A percentile compares a stretch with the other conserved stretches of the same genome.
phyloP scores from a whole-genome alignment of 805 yeast species.

The Starmerella gropengiesseri region DNA sequence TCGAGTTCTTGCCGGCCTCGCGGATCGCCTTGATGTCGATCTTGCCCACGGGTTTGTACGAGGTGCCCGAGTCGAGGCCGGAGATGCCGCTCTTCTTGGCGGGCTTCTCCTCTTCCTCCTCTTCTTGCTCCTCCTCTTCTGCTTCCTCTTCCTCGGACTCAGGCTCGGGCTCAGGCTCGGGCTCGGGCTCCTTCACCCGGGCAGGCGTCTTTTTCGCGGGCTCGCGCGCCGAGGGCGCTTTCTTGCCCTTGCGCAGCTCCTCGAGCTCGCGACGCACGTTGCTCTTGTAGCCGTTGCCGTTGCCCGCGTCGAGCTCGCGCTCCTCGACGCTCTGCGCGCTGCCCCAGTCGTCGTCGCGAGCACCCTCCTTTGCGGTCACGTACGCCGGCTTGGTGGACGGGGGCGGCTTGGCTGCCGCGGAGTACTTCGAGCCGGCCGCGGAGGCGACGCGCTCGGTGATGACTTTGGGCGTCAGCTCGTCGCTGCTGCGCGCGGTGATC shows the following conservation, averaged over 20 bases:
- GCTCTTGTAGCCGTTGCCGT: constrained; percentile 14
- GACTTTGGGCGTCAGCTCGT: constrained; percentile 73
- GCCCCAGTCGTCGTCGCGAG: constrained; percentile 59
- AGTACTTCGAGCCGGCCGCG: constrained; percentile 94
- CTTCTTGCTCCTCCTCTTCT: not conserved
- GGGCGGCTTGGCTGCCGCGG: constrained; percentile 34
- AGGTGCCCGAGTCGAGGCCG: constrained; percentile 23
- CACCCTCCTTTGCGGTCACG: constrained; percentile 29
- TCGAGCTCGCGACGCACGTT: constrained; percentile 18
- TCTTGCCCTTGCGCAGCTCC: constrained; percentile 14
- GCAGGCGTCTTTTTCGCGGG: constrained; percentile 44
- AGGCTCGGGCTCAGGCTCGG: constrained; percentile 33
- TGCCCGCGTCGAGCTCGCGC: constrained; percentile 15
- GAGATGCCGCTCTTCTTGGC: constrained; percentile 9
- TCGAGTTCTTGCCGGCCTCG: constrained; percentile 24
- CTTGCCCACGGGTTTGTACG: constrained; percentile 31
- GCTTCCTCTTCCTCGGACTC: too few relatives aligned
- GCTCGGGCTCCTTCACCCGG: constrained; percentile 55
- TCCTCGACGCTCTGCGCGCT: constrained; percentile 35
- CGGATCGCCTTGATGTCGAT: constrained; percentile 29
- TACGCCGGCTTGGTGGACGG: constrained; percentile 28
- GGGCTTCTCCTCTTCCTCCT: not conserved
- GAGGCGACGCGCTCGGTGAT: constrained; percentile 66
- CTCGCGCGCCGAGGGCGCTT: not conserved
- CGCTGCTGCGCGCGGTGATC: constrained; percentile 88